Conservation (phyloP, 2,329 filamentous ascomycete species). For the Colletotrichum zoysiae region DNA sequence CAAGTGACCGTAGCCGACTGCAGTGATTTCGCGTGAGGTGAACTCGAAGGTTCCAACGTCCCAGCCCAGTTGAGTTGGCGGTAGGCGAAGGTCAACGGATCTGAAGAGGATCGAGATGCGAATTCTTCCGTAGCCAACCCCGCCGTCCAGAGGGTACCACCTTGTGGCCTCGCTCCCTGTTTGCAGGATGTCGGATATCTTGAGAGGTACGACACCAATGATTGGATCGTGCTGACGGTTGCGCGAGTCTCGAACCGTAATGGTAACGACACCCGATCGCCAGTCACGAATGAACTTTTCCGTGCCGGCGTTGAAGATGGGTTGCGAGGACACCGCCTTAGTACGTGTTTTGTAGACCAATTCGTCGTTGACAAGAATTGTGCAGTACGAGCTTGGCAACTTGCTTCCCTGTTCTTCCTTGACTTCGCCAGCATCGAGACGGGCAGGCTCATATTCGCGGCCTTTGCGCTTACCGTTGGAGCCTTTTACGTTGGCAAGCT, state of each 20-base stretch:
- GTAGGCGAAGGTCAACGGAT: conserved; percentile 86
- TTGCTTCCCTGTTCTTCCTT: conserved; percentile 85
- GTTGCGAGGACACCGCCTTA: conserved; percentile 93
- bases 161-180: conserved; percentile 87
- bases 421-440: conserved; percentile 82
- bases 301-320: conserved; percentile 97
- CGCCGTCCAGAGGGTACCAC: conserved; percentile 97
- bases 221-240: conserved; percentile 96
- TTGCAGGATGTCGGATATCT: conserved; percentile 87
- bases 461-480: conserved; percentile 85
- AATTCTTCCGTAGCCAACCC: conserved; percentile 90
- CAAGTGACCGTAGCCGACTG: conserved; percentile 70
- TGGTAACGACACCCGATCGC: conserved; percentile 86
- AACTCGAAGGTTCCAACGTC: conserved; percentile 97
- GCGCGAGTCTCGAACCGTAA: conserved; percentile 88
- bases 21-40: conserved; percentile 75
- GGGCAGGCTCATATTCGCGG: conserved; percentile 89
- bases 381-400: conserved; percentile 93
- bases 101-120: conserved; percentile 92
- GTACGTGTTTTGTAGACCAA: conserved; percentile 93
- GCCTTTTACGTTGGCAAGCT: conserved; percentile 91
- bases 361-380: conserved; percentile 89
- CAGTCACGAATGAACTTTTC: conserved; percentile 95
- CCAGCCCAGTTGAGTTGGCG: conserved; percentile 90
- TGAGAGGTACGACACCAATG: conserved; percentile 90